Percentiles rank a stretch among this genome's conserved stretches.
phyloP scores from a whole-genome alignment of 305 asterid species.

The Fraxinus xanthoxyloides region DNA sequence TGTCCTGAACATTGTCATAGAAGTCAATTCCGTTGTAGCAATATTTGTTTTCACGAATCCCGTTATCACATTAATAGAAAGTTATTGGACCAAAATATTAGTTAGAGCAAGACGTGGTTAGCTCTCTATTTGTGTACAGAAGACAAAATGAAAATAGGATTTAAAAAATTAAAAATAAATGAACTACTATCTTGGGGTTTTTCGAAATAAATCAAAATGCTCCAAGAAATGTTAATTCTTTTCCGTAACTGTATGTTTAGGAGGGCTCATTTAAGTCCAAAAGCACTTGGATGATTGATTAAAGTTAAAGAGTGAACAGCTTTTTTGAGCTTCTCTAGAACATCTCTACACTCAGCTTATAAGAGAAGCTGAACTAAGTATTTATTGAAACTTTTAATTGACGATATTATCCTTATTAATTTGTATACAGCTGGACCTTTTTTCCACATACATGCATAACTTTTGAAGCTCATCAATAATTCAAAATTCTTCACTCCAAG shows the following conservation, averaged over 20 bases:
- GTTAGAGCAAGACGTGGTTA: not conserved
- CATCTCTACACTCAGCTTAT: not conserved
- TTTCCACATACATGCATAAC: not conserved
- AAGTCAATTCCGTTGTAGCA: not conserved
- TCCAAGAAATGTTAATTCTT: not conserved
- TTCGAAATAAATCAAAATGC: not conserved
- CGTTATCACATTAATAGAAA: not conserved
- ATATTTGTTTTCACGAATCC: not conserved
- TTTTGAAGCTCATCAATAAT: not conserved
- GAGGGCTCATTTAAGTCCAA: not conserved
- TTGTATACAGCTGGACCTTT: not conserved
- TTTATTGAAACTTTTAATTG: not conserved
- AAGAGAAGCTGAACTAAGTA: not conserved
- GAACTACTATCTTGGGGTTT: not conserved
- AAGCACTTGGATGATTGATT: not conserved
- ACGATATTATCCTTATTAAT: not conserved
- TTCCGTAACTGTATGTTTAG: not conserved
- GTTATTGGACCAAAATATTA: not conserved
- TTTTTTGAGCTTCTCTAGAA: not conserved
- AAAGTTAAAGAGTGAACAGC: not conserved
- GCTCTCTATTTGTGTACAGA: not conserved
- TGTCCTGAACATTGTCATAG: not conserved
- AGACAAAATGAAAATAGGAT: not conserved
- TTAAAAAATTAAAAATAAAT: not conserved
- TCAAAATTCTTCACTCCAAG: not conserved